Conservation (phyloP, 768 basidiomycete genomes). For the Leccinum ochraceum region DNA sequence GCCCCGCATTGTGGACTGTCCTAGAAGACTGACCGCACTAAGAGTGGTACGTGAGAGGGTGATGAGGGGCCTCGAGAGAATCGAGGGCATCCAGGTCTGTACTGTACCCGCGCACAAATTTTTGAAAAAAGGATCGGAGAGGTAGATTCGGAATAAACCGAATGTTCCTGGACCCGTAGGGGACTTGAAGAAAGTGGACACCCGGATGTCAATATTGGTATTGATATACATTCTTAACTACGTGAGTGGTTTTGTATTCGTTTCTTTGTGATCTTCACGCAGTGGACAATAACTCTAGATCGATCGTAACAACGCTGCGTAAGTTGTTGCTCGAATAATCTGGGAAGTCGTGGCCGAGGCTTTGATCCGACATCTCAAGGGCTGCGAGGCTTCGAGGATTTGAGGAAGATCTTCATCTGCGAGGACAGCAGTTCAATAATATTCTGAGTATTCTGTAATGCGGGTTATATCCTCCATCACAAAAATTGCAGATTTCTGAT, state of each 20-base stretch:
- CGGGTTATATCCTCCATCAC: slow-evolving; percentile 73
- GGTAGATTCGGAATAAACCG: no score
- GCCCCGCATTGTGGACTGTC: no score
- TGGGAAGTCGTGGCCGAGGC: background rate
- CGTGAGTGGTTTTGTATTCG: slow-evolving; percentile 21
- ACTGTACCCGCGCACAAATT: no score
- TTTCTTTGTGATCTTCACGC: background rate
- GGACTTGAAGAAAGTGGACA: slow-evolving; percentile 34
- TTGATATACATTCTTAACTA: slow-evolving; percentile 39
- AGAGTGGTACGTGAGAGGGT: no score
- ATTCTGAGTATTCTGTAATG: slow-evolving; percentile 66
- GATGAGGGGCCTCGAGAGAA: no score
- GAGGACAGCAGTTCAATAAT: slow-evolving; percentile 64
- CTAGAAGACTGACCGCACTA: no score
- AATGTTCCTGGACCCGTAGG: no score
- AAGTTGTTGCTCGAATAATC: slow-evolving; percentile 20
- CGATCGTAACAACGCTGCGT: slow-evolving; percentile 74
- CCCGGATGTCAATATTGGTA: slow-evolving; percentile 37
- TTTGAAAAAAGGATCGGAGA: no score
- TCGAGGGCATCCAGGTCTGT: no score
- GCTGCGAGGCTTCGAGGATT: slow-evolving; percentile 75
- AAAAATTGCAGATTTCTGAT: no score
- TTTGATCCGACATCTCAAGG: slow-evolving; percentile 34
- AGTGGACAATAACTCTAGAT: slow-evolving; percentile 39
- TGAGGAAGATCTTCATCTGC: slow-evolving; percentile 63